These are phyloP conservation scores for Rubus parviflorus DNA, from an alignment of 306 rosid species.

Conservation along the genomic window DNA sequence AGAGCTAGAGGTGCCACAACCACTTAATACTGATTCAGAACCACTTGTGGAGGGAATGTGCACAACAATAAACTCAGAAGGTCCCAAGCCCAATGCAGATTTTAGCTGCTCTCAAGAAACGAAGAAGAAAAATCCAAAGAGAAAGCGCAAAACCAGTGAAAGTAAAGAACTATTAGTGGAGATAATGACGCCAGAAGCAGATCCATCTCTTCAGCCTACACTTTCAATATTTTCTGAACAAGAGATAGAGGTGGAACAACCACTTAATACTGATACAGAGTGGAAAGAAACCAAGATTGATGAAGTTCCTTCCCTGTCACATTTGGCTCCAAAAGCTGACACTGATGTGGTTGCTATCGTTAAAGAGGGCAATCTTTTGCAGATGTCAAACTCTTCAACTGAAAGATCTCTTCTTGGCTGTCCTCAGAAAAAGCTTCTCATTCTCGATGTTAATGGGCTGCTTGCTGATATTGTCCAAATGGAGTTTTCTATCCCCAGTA, in stretches of 20 bases:
- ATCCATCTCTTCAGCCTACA: constrained; percentile 1
- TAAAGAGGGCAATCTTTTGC: constrained; percentile 29
- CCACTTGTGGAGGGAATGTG: constrained; percentile 22
- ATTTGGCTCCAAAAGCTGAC: constrained; percentile 21
- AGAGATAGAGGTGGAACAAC: background rate
- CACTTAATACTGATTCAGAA: constrained; percentile 8
- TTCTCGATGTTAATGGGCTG: constrained; percentile 88
- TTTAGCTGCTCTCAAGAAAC: background rate
- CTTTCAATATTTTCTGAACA: background rate
- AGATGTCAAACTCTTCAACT: constrained; percentile 27
- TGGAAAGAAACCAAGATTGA: constrained; percentile 21
- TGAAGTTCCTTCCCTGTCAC: constrained; percentile 26
- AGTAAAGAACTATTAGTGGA: background rate
- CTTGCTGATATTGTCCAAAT: constrained; percentile 71
- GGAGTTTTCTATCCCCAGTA: constrained; percentile 9
- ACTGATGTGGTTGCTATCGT: constrained; percentile 29
- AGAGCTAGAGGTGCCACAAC: background rate
- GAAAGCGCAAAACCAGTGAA: background rate
- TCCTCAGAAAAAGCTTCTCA: constrained; percentile 74
- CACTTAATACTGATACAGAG: constrained; percentile 5
- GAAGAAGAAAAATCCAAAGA: background rate
- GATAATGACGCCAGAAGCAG: background rate
- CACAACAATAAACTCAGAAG: constrained; percentile 24
- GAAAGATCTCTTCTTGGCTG: constrained; percentile 34
- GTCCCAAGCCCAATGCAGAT: background rate